phyloP scores from a whole-genome alignment of 371 early-diverging fungal genomes.

The Mortierella sp. region DNA sequence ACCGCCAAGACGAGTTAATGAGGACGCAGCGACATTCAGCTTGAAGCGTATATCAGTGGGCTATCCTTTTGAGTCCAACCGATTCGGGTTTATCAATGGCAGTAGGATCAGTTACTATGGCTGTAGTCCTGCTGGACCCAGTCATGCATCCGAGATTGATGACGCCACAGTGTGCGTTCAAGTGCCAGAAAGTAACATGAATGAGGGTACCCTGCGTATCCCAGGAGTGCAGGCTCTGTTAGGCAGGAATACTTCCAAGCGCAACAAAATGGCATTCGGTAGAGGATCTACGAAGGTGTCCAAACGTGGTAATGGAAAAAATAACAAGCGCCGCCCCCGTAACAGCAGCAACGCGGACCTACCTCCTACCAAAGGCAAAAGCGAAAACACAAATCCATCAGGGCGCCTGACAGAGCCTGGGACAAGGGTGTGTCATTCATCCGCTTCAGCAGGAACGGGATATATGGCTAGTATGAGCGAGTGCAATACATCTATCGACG shows the following conservation, averaged over 20 bases:
- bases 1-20: background rate
- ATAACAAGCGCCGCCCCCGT: background rate
- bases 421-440: conserved; percentile 13
- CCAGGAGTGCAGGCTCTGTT: background rate
- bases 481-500: conserved; percentile 18
- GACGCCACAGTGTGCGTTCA: background rate
- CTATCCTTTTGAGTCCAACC: conserved; percentile 25
- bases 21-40: conserved; percentile 5
- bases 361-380: background rate
- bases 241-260: background rate
- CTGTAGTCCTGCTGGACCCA: background rate
- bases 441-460: conserved; percentile 17
- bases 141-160: background rate
- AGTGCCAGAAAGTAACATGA: background rate
- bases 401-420: background rate
- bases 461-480: conserved; percentile 37
- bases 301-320: background rate
- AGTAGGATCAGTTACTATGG: conserved; percentile 20
- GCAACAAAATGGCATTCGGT: background rate
- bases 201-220: background rate
- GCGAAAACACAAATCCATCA: background rate
- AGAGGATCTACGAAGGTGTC: background rate
- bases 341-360: background rate
- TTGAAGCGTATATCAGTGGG: conserved; percentile 27
- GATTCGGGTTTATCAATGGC: conserved; percentile 20